Evolutionary conservation across 371 early-diverging fungal species (phyloP), one percentile per base, ranked within the genome.

Genomic region (Dipsacomyces acuminosporus): DNA sequence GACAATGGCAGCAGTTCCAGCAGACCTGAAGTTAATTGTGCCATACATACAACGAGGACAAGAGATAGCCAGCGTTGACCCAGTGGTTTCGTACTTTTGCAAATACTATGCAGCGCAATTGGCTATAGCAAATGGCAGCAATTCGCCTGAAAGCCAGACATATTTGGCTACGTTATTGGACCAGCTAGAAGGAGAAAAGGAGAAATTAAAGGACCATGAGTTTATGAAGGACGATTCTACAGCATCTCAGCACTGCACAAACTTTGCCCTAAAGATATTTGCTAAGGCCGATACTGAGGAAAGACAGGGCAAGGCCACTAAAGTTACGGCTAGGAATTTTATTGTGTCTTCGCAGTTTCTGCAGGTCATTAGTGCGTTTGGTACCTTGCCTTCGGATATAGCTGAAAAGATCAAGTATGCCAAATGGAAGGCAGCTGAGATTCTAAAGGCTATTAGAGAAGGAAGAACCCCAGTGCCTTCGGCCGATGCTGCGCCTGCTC

Each of bases 361-460:
- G 43, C 72, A 73, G 33, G 43, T 73, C 11, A 9, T 71, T 11
- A 54, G 41, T 0, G 50, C 50, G 2, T 60, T 60, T 48, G 61
- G 71, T 5, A 51, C 36, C 5, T 8, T 62, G 23, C 36, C 41
- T 0, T 40, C 17, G 8, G 63, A 47, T 0, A 18, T 85, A 9
- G 76, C 82, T 26, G 88, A 87, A 56, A 98, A 94, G 76, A 89
- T 96, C 54, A 89, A 85, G 53, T 96, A 98, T 72, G 81, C 97
- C 1, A 95, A 96, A 64, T 98, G 89, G 88, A 87, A 93, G 47
- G 96, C 96, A 3, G 81, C 90, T 0, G 93, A 94, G 59, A 95
- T 98, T 25, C 77, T 89, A 51, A 94, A 91, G 61, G 92, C 95
- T 1, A 59, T 93, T 19, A 79, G 87, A n/a, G 94, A 93, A 65